phyloP scores from a whole-genome alignment of 116 monocot genomes.

The Zostera marina region DNA sequence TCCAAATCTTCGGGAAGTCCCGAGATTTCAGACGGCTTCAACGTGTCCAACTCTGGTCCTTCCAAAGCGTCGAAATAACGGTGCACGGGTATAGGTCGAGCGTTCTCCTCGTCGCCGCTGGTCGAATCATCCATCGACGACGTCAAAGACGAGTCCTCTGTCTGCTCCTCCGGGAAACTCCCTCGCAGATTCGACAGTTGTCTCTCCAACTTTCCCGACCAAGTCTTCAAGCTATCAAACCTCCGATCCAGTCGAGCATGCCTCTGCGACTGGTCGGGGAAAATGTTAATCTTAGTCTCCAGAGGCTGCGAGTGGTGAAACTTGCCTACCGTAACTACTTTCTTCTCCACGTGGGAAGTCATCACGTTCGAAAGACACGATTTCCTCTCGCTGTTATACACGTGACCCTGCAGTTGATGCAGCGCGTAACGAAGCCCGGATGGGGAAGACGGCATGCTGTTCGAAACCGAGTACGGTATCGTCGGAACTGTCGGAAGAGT shows the following conservation, averaged over 20 bases:
- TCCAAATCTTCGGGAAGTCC: constrained; percentile 52
- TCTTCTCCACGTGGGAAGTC: not conserved
- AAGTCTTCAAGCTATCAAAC: constrained; percentile 49
- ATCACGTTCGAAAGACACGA: not conserved
- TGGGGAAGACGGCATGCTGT: constrained; percentile 40
- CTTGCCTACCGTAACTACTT: not conserved
- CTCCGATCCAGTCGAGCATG: not conserved
- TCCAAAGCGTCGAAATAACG: constrained; percentile 44
- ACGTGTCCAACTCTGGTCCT: constrained; percentile 48
- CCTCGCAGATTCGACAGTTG: constrained; percentile 31
- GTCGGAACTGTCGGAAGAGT: not conserved
- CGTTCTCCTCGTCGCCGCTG: not conserved
- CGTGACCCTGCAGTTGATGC: constrained; percentile 3
- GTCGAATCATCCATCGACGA: not conserved
- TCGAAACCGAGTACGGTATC: constrained; percentile 11
- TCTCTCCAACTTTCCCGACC: constrained; percentile 44
- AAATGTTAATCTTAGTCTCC: too few species aligned
- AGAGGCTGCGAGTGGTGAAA: constrained; percentile 24
- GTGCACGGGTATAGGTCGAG: constrained; percentile 17
- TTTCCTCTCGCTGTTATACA: not conserved
- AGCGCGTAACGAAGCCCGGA: constrained; percentile 18
- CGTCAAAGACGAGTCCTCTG: too few species aligned
- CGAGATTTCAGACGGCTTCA: constrained; percentile 42
- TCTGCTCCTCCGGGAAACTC: constrained; percentile 16
- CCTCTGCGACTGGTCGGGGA: not conserved